A percentile compares a stretch with the other conserved stretches of the same genome.
phyloP scores from a whole-genome alignment of 805 yeast genomes.

The Monosporozyma servazzii region DNA sequence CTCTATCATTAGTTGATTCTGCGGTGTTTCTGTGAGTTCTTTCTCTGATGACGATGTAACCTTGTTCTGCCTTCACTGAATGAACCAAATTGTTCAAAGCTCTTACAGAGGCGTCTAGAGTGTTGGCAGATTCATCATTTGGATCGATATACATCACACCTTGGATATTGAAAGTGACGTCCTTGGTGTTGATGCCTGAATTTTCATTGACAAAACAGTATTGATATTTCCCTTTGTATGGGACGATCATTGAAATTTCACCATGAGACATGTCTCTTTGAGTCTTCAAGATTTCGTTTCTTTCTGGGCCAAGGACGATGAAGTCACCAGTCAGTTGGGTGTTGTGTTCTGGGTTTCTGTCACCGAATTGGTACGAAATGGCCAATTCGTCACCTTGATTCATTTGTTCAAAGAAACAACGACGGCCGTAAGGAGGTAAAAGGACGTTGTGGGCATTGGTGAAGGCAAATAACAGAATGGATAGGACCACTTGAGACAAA shows the following conservation, averaged over 20 bases:
- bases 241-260: slow-evolving; percentile 60
- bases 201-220: slow-evolving; percentile 91
- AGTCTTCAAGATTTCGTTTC: slow-evolving; percentile 37
- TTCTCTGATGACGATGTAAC: slow-evolving; percentile 90
- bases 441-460: slow-evolving; percentile 66
- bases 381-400: slow-evolving; percentile 79
- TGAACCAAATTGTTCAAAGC: slow-evolving; percentile 64
- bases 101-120: slow-evolving; percentile 76
- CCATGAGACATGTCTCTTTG: slow-evolving; percentile 65
- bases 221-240: slow-evolving; percentile 60
- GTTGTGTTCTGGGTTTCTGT: slow-evolving; percentile 64
- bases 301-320: slow-evolving; percentile 41
- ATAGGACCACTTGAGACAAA: slow-evolving; percentile 2
- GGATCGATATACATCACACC: slow-evolving; percentile 83
- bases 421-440: slow-evolving; percentile 73
- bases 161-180: slow-evolving; percentile 89
- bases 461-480: slow-evolving; percentile 5
- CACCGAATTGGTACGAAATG: slow-evolving; percentile 87
- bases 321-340: slow-evolving; percentile 65
- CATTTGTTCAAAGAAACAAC: slow-evolving; percentile 80
- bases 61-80: slow-evolving; percentile 84
- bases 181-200: slow-evolving; percentile 63
- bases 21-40: slow-evolving; percentile 98
- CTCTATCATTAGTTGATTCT: slow-evolving; percentile 92
- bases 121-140: slow-evolving; percentile 64